A percentile compares a stretch with the other conserved stretches of the same genome.
phyloP scores from a whole-genome alignment of 2,329 filamentous ascomycete genomes.

The Aspergillus niger region DNA sequence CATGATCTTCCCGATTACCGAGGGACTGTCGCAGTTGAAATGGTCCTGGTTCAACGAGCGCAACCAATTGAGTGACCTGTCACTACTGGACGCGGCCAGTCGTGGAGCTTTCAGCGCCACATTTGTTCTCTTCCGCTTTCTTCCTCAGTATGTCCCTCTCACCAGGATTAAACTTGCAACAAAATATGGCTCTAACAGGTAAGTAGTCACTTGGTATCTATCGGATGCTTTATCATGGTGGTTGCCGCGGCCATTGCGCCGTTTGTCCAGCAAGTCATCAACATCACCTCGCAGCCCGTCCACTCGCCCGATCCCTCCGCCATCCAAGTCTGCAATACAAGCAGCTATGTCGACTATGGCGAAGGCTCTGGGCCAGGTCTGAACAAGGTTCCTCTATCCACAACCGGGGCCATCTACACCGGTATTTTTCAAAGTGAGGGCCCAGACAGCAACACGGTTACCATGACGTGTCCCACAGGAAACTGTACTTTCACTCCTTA shows the following conservation, averaged over 20 bases:
- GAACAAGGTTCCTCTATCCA: slow-evolving; percentile 27
- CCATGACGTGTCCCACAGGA: slow-evolving; percentile 33
- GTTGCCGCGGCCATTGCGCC: slow-evolving; percentile 33
- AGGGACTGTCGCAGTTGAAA: slow-evolving; percentile 37
- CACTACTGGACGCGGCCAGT: slow-evolving; percentile 36
- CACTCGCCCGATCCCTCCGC: slow-evolving; percentile 15
- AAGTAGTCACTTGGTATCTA: slow-evolving; percentile 27
- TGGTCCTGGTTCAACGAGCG: slow-evolving; percentile 37
- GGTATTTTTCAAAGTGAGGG: slow-evolving; percentile 28
- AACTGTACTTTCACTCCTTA: slow-evolving; percentile 36
- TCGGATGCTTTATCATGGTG: slow-evolving; percentile 33
- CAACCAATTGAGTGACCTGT: slow-evolving; percentile 34
- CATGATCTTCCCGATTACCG: slow-evolving; percentile 32
- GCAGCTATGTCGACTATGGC: slow-evolving; percentile 23
- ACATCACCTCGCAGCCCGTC: slow-evolving; percentile 23
- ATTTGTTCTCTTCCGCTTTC: slow-evolving; percentile 28
- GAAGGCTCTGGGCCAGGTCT: slow-evolving; percentile 23
- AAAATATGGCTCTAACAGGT: background rate
- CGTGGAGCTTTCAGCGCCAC: slow-evolving; percentile 34
- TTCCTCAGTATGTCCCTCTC: slow-evolving; percentile 25
- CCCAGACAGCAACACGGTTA: slow-evolving; percentile 20
- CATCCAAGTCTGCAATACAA: slow-evolving; percentile 26
- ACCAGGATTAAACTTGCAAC: too few relatives aligned
- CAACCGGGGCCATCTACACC: slow-evolving; percentile 33
- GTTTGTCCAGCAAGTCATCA: slow-evolving; percentile 34